Evolutionary conservation across 2,329 filamentous ascomycete species (phyloP), one percentile per base, ranked within the genome.

Genomic region (Berkeleyomyces basicola): DNA sequence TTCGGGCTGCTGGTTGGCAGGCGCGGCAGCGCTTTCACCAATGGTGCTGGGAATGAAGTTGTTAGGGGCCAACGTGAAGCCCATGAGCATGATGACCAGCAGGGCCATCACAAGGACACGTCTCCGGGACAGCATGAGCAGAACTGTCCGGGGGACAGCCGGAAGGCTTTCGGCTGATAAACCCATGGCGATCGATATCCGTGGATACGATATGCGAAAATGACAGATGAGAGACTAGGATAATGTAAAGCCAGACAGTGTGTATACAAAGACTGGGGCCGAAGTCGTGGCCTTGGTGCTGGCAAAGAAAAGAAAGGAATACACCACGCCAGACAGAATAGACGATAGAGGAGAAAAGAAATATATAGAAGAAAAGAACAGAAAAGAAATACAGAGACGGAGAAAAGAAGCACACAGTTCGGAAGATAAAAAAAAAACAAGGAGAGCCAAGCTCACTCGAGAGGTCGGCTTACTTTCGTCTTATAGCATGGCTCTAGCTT

Each of bases 41-140:
- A 58, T n/a, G 37, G 57, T 9, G 11, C 10, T 46, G 10, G 58
- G 65, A n/a, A 58, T 16, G 33, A 64, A 64, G 37, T 16, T 62
- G 37, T 43, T 51, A 7, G 65, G 61, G 16, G 44, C 47, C 7
- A 65, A 47, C 7, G 62, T 62, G 43, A 64, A 64, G 40, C 60
- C 37, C 14, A 66, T 51, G 31, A 67, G 58, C 23, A 66, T 53
- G 16, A 66, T 23, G 16, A 64, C 63, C 14, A 65, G 43, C 7
- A 62, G 42, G 4, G 44, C 42, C 39, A 62, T 55, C 14, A 67
- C 40, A 3, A 65, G 5, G 47, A 66, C 53, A 23, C 51, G 58
- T 7, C 66, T 63, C 9, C 66, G 63, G 7, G 63, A 65, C 31
- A 64, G 59, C 33, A 65, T 49, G 51, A 61, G 51, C 33, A 63